A percentile compares a stretch with the other conserved stretches of the same genome.
Conservation (phyloP, 495 filamentous ascomycete species). For the Neurospora tetraspora region DNA sequence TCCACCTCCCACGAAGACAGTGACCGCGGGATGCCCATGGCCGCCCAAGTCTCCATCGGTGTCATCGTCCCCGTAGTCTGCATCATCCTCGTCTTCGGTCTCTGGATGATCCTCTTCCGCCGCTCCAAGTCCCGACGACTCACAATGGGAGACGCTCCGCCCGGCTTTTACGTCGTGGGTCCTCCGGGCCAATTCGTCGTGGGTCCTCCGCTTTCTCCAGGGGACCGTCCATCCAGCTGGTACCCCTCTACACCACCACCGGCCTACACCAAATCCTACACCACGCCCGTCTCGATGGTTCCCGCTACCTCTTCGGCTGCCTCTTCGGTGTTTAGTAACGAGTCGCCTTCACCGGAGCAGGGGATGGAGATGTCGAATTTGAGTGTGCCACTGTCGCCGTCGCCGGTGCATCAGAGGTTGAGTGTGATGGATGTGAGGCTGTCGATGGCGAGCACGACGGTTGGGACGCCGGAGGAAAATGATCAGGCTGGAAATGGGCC, state of each 20-base stretch:
- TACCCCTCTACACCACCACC: background rate
- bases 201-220: too few relatives aligned
- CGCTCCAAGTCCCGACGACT: background rate
- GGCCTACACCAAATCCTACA: background rate
- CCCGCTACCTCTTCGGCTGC: background rate
- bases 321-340: background rate
- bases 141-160: background rate
- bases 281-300: background rate
- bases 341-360: background rate
- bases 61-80: slow-evolving; percentile 6
- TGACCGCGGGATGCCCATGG: slow-evolving; percentile 1
- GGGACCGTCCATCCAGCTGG: background rate
- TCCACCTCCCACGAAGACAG: background rate
- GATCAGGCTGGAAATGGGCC: background rate
- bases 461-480: background rate
- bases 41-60: slow-evolving; percentile 4
- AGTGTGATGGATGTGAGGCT: background rate
- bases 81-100: slow-evolving; percentile 1
- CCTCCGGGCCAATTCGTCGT: background rate
- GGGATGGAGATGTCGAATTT: background rate
- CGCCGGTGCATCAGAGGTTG: background rate
- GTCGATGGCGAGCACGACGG: background rate
- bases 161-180: background rate
- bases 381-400: background rate
- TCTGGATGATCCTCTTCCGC: slow-evolving; percentile 5